Base-by-base conservation (phyloP, 116 monocot genomes). In the Papilionanthe hybrid region DNA sequence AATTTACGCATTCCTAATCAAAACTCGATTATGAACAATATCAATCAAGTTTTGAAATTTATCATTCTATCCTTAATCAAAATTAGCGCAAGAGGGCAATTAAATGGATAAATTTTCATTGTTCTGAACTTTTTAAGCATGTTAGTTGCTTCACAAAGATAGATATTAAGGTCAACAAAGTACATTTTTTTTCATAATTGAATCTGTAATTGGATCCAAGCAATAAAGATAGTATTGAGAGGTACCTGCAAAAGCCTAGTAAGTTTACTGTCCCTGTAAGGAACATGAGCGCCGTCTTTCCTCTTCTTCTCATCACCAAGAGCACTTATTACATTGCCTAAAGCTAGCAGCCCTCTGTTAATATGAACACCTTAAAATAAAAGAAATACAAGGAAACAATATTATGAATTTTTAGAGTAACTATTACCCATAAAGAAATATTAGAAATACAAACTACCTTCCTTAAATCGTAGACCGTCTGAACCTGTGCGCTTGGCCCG, bases 241-340 rank as follows among this genome's bases (percentile, higher is more conserved):
- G 1, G 57, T 74, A 99, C 99, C 89, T 99, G 99, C 83, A 99
- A 87, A 77, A 99, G 92, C 37, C 99, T 84, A 42, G 99, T 99
- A 57, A 99, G 93, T 80, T 99, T 99, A 90, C 99, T 99, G 78
- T 99, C 99, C 80, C 99, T 95, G 66, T 99, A 99, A 78, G 99
- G 99, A 88, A 99, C 95, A 85, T 99, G 99, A 44, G 83, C 79
- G 42, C 93, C 95, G 86, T 99, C 99, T 93, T 95, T 95, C 66
- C 95, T 83, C 63, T 91, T 95, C 75, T 95, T 95, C 67, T 95
- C 93, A 84, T 95, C 95, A 23, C 95, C 99, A 78, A 99, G 92
- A 71, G 99, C 95, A 86, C 99, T 99, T 75, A 99, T 99, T 42
- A 99, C 99, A 89, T 99, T 99, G 29, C 99, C 99, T 87, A 99